These are phyloP conservation scores for Cucumis cinereus DNA, from an alignment of 306 rosid genomes.

Conservation along the genomic window DNA sequence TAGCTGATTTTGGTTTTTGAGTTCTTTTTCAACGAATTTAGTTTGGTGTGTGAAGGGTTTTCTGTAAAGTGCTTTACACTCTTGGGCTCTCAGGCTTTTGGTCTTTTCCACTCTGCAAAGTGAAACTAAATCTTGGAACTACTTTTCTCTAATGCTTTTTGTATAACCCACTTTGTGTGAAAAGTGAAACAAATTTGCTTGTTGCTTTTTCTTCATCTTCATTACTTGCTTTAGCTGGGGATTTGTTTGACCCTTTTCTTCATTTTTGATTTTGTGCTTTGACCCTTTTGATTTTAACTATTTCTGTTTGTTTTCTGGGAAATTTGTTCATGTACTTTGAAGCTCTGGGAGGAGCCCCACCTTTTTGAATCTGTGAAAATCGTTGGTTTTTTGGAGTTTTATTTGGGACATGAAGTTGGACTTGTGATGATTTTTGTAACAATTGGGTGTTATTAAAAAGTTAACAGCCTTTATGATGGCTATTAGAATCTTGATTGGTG, in stretches of 20 bases:
- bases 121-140: slow-evolving; percentile 29
- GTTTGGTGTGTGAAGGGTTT: not conserved
- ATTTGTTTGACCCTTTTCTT: slow-evolving; percentile 6
- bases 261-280: slow-evolving; percentile 11
- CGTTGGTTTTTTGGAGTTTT: not conserved
- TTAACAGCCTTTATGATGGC: not conserved
- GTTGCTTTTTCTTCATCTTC: slow-evolving; percentile 14
- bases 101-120: slow-evolving; percentile 11
- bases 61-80: slow-evolving; percentile 12
- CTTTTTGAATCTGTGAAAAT: not conserved
- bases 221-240: slow-evolving; percentile 15
- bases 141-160: slow-evolving; percentile 15
- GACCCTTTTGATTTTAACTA: slow-evolving; percentile 14
- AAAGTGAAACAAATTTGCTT: not conserved
- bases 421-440: not conserved
- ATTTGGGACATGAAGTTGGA: not conserved
- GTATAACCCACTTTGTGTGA: not conserved
- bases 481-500: not conserved
- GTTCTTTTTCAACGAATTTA: not conserved
- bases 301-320: slow-evolving; percentile 27
- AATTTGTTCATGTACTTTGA: not conserved
- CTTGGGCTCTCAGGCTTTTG: slow-evolving; percentile 31
- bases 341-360: not conserved
- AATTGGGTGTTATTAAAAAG: not conserved
- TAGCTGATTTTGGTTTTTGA: not conserved